Evolutionary conservation across 805 yeast species (phyloP).

Genomic region (Wickerhamiella parazyma): DNA sequence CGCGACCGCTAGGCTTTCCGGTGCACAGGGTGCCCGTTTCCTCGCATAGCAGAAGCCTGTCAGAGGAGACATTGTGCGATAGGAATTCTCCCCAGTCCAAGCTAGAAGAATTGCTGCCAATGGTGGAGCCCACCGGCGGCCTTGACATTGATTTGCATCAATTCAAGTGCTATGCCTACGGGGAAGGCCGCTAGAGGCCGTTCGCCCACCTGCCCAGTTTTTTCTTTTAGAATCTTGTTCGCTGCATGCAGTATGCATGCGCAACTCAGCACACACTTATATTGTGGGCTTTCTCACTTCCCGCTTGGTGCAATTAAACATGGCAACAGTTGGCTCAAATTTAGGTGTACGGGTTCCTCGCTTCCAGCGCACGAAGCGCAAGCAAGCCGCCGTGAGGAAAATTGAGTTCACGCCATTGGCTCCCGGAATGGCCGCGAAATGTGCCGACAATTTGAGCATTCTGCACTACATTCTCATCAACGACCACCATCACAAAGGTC

Average conservation of each 20-base stretch:
- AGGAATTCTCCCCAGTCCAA: background rate
- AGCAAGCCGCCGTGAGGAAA: background rate
- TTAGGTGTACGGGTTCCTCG: conserved; percentile 1
- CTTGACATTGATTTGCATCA: conserved; percentile 5
- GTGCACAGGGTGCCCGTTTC: conserved; percentile 1
- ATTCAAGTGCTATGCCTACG: background rate
- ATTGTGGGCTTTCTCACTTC: background rate
- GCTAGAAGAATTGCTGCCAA: background rate
- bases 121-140: background rate
- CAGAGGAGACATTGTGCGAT: background rate
- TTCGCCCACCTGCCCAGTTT: background rate
- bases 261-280: background rate
- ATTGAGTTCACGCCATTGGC: background rate
- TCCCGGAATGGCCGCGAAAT: background rate
- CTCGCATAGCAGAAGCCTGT: background rate
- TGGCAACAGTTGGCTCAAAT: background rate
- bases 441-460: background rate
- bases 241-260: conserved; percentile 2
- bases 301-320: background rate
- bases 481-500: background rate
- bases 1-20: conserved; percentile 1
- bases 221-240: background rate
- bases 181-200: background rate
- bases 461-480: background rate
- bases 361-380: background rate